These are phyloP conservation scores for Medicago lupulina DNA, from an alignment of 306 rosid genomes.

Conservation along the genomic window DNA sequence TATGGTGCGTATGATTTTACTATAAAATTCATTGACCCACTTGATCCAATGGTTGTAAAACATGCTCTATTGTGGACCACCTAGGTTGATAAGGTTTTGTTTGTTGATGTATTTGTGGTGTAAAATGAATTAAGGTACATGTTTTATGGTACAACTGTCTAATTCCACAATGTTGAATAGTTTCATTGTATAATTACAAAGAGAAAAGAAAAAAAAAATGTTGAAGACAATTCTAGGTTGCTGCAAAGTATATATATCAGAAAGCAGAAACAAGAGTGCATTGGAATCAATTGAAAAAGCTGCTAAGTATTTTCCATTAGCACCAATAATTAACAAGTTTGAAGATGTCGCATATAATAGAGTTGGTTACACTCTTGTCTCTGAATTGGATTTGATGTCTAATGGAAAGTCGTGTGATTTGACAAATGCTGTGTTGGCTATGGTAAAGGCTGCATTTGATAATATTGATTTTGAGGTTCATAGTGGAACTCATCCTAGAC, in stretches of 20 bases:
- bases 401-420: conserved; percentile 51
- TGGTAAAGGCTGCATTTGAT: conserved; percentile 83
- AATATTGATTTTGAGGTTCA: conserved; percentile 66
- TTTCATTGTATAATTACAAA: conserved; percentile 5
- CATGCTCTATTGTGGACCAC: not conserved
- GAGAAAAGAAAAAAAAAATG: conserved; percentile 45
- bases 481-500: conserved; percentile 86
- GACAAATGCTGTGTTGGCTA: conserved; percentile 68
- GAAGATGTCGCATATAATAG: conserved; percentile 82
- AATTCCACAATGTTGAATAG: not conserved
- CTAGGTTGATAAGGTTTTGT: conserved; percentile 37
- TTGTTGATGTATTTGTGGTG: conserved; percentile 42
- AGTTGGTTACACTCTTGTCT: conserved; percentile 89
- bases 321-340: conserved; percentile 75
- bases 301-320: conserved; percentile 64
- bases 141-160: conserved; percentile 3
- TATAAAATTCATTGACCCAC: not conserved
- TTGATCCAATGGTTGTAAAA: conserved; percentile 5
- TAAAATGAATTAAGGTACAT: conserved; percentile 26
- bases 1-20: not conserved
- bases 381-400: conserved; percentile 52
- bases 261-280: conserved; percentile 77
- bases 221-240: conserved; percentile 70
- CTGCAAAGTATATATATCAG: conserved; percentile 94
- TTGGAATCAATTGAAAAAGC: conserved; percentile 75